Evolutionary conservation across 441 rosid species (phyloP).

Genomic region (Pelargonium australe): DNA sequence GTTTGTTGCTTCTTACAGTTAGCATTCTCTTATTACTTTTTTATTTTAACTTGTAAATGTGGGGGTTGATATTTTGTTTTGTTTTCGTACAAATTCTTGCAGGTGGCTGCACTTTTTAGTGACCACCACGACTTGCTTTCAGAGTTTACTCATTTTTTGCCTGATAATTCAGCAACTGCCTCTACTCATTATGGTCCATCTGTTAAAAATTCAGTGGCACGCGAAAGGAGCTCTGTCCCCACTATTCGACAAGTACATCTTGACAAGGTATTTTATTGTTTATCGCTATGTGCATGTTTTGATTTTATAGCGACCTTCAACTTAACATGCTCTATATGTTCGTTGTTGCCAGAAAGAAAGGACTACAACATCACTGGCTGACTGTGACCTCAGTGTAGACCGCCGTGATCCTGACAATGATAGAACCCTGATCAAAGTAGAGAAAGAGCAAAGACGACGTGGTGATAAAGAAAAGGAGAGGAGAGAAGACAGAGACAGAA

Average conservation of each 20-base stretch:
- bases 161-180: slow-evolving; percentile 71
- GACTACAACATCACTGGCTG: slow-evolving; percentile 40
- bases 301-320: slow-evolving; percentile 16
- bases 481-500: slow-evolving; percentile 65
- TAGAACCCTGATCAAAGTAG: slow-evolving; percentile 39
- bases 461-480: slow-evolving; percentile 66
- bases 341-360: slow-evolving; percentile 63
- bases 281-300: slow-evolving; percentile 10
- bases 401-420: slow-evolving; percentile 57
- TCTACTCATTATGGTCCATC: slow-evolving; percentile 41
- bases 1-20: slow-evolving; percentile 7
- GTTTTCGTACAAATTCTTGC: slow-evolving; percentile 15
- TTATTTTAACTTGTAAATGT: slow-evolving; percentile 8
- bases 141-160: slow-evolving; percentile 87
- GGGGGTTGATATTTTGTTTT: not conserved
- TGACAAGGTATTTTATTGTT: slow-evolving; percentile 59
- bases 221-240: slow-evolving; percentile 63
- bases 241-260: slow-evolving; percentile 42
- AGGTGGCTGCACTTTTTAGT: slow-evolving; percentile 82
- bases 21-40: slow-evolving; percentile 11
- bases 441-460: slow-evolving; percentile 64
- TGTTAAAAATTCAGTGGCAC: slow-evolving; percentile 46
- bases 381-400: slow-evolving; percentile 53
- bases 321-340: slow-evolving; percentile 28
- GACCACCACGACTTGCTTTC: slow-evolving; percentile 78